Evolutionary conservation across 169 alveolate genomes (phyloP).

Genomic region (Eimeria mitis): DNA sequence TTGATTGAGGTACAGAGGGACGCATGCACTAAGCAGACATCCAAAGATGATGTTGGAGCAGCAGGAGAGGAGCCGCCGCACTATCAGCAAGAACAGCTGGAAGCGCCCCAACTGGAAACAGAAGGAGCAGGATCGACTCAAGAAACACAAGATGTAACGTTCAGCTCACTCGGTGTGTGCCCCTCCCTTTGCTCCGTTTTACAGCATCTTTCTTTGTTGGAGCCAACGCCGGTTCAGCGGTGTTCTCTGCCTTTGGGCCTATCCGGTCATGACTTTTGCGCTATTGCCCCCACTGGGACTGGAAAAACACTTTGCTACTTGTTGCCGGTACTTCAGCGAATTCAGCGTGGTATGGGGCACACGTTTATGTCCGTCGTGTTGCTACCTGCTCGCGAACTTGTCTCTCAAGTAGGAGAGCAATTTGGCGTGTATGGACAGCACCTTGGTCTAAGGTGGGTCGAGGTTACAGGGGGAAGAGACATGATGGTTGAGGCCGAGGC

Average conservation of each 20-base stretch:
- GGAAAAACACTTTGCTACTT: constrained; percentile 96
- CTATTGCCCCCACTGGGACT: constrained; percentile 98
- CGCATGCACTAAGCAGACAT: background rate
- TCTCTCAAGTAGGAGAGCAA: constrained; percentile 94
- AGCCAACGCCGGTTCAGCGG: constrained; percentile 91
- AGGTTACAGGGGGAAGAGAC: constrained; percentile 80
- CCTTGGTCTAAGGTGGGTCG: constrained; percentile 69
- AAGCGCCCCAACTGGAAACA: background rate
- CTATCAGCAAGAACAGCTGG: background rate
- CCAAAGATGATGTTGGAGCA: background rate
- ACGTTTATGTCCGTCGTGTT: constrained; percentile 94
- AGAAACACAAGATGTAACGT: constrained; percentile 6
- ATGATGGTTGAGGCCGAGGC: constrained; percentile 55
- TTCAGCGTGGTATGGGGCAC: constrained; percentile 86
- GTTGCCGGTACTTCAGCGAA: constrained; percentile 96
- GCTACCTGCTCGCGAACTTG: constrained; percentile 99
- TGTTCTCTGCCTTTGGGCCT: constrained; percentile 97
- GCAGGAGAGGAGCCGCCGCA: background rate
- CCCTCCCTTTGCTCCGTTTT: constrained; percentile 51
- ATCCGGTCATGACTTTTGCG: constrained; percentile 97
- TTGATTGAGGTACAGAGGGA: background rate
- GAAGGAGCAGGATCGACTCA: background rate
- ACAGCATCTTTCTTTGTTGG: constrained; percentile 59
- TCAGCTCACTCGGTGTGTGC: constrained; percentile 77
- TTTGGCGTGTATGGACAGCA: constrained; percentile 88